Evolutionary conservation across 2,329 filamentous ascomycete species (phyloP), one percentile per base, ranked within the genome.

Genomic region (Trichoderma citrinoviride): DNA sequence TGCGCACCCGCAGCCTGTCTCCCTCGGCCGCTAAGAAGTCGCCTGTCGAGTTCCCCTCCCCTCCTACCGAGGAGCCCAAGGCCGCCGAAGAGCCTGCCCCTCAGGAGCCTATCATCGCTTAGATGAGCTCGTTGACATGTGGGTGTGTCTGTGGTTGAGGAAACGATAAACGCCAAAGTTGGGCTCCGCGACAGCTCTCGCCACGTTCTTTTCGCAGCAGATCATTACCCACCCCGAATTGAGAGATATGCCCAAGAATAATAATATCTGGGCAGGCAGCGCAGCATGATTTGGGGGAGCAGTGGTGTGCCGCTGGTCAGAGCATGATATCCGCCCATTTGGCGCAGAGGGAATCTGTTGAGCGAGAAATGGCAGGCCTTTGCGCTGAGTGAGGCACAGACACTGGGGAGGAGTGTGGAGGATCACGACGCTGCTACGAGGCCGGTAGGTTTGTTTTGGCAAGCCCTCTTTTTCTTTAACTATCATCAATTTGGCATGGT

Each of bases 1-100:
- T 90, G 70, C 81, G 83, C 65, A 82, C 82, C 70, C 78, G 78
- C 67, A 77, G 77, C 19, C 72, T 78, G 63, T 78, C 81, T 44
- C 77, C 80, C 61, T 77, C 80, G 71, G 71, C 76, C 60, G 69
- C 76, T 56, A 70, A 80, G 61, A 79, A 79, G 71, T 70, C 78
- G 25, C 56, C 64, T 54, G 73, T 71, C 77, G 70, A 77, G 58
- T 78, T 79, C 68, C 78, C 78, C 40, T 68, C 69, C 29, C 70
- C 77, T 66, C 77, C 78, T 17, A 77, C 74, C 15, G 74, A 77
- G 66, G 77, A 79, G 64, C 76, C 77, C 56, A 65, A 70, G 57
- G 70, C 70, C 63, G 56, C 68, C 41, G 71, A 67, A 58, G 70
- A 68, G 23, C 64, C 69, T 27, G 69, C 72, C 52, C 68, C 75